Evolutionary conservation across 805 yeast species (phyloP), one percentile per base, ranked within the genome.

Genomic region (Candida sakaeoensis): DNA sequence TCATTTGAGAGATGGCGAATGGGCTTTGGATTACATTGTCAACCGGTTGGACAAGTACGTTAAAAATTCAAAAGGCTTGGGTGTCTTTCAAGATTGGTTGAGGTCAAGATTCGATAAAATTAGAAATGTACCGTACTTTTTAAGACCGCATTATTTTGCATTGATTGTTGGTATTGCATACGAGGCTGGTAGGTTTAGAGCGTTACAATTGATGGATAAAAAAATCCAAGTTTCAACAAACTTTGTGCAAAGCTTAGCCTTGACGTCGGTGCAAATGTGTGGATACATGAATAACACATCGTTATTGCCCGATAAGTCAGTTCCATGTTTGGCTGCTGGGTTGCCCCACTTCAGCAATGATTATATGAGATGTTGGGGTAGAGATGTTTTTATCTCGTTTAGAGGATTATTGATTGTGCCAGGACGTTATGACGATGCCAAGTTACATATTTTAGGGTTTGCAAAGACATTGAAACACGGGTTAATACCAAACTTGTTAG

Each of bases 291-390:
- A 78, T 33, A 77, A 79, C 17, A 86, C 96, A 0, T 85, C 96
- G 0, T 69, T 93, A 39, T 63, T 71, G 19, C 95, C 98, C 2
- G 65, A 64, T 29, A 63, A 70, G 8, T 63, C 70, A 31, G 74
- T 80, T 12, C 85, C 95, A 2, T 77, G 86, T 30, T 70, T 91
- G 77, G 96, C 98, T 12, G 99, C 99, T 1, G 99, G 98, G 1
- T 72, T 91, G 45, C 99, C 99, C 2, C 97, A 89, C 61, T 91
- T 91, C 64, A 82, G 93, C 56, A 76, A 75, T 43, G 88, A 84
- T 48, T 90, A 85, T 60, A 89, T 91, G 96, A 75, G 99, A 60
- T 88, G 96, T 58, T 91, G 99, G 99, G 99, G 99, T 16, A 76
- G 99, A 55, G 99, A 91, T 61, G 95, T 89, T 1, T 93, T 93